phyloP scores from a whole-genome alignment of 257 asterid genomes.

The Scutellaria galericulata region DNA sequence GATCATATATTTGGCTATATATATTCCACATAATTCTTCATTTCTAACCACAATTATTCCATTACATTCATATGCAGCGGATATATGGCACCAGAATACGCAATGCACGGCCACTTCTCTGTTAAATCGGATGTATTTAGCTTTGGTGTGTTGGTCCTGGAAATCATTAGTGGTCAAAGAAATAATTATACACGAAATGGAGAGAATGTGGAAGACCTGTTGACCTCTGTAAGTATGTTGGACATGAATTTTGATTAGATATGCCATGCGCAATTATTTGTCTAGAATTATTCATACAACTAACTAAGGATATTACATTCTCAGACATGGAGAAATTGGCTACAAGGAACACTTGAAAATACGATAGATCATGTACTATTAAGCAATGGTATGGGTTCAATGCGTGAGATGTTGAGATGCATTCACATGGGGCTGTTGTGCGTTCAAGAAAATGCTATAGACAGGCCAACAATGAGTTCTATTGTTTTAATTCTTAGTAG shows the following conservation, averaged over 20 bases:
- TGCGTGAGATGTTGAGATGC: conserved; percentile 39
- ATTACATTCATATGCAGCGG: conserved; percentile 42
- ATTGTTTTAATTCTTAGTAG: too few relatives aligned
- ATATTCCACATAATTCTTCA: conserved; percentile 37
- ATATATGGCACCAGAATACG: conserved; percentile 58
- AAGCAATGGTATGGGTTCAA: conserved; percentile 22
- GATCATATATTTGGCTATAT: conserved; percentile 40
- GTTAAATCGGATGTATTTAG: conserved; percentile 54
- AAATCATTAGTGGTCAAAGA: conserved; percentile 49
- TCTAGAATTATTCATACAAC: not conserved
- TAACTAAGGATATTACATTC: conserved; percentile 20
- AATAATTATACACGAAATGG: conserved; percentile 22
- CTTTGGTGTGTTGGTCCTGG: conserved; percentile 54
- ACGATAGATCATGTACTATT: conserved; percentile 37
- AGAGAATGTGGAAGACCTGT: conserved; percentile 38
- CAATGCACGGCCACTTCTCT: conserved; percentile 44
- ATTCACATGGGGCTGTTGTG: conserved; percentile 33
- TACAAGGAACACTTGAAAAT: conserved; percentile 30
- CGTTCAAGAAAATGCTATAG: too few relatives aligned
- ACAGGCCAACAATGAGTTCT: too few relatives aligned
- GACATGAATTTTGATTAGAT: not conserved
- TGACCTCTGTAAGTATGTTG: conserved; percentile 42
- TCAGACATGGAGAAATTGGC: conserved; percentile 50
- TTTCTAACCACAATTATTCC: not conserved
- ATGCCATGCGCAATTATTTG: too few relatives aligned